Base-by-base conservation (phyloP, 139 green algal genomes). In the Closterium sp. region DNA sequence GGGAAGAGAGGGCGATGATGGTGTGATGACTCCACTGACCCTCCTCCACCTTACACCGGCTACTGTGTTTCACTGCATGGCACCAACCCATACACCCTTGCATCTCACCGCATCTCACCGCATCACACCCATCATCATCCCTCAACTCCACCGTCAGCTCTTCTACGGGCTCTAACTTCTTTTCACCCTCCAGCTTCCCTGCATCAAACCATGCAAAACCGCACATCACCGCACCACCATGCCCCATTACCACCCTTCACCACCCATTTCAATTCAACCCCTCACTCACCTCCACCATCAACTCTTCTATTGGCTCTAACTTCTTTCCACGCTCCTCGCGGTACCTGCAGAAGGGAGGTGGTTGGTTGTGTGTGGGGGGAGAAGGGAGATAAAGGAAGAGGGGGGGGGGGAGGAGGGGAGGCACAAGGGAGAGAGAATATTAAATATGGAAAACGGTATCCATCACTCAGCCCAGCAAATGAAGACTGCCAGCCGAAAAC, bases 221-320 rank as follows among this genome's bases (percentile, higher is more conserved):
- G 16, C 64, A 83, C 64, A 10, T 28, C 64, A 83, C 64, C 64
- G 16, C 64, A 16, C 64, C 64, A 83, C 64, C 12, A 83, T 83
- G 64, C 64, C 64, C 64, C 16, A 28, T 83, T 83, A 16, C 64
- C 64, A 16, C 10, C 64, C 10, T 10, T 83, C 64, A 16, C 64
- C 12, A 83, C 16, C 16, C 12, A 83, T 83, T 83, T 16, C 12
- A 83, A 10, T 16, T 28, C 64, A 28, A 16, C 64, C 16, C 64
- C 64, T 83, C 12, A 32, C 83, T 32, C 83, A 34, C 83, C 30
- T 86, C 30, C 30, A 33, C 83, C 83, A 86, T 86, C 19, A 86
- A 28, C 83, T 98, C 97, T 94, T 98, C 97, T 4, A 98, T 55
- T 0, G 97, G 97, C 94, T 98, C 97, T 85, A 96, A 64, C 84